Conservation (phyloP, 192 early-diverging fungal species). For the Lunasporangiospora selenospora region DNA sequence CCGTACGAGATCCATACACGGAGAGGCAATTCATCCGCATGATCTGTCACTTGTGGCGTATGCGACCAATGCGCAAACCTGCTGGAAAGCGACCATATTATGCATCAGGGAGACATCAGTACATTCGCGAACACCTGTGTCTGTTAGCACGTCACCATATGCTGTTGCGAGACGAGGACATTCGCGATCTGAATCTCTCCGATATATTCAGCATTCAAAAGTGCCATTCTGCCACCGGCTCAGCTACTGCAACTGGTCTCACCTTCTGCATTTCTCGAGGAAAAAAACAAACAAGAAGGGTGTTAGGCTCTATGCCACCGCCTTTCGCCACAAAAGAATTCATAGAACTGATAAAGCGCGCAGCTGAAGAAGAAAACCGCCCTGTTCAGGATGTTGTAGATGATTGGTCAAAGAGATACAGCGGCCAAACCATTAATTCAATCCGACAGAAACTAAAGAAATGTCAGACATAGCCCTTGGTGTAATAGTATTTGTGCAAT, state of each 20-base stretch:
- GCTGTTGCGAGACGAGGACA: slow-evolving; percentile 30
- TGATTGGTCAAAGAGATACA: too few relatives aligned
- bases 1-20: slow-evolving; percentile 4
- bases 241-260: neutral
- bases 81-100: neutral
- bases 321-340: slow-evolving; percentile 17
- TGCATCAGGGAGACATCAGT: neutral
- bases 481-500: too few relatives aligned
- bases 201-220: slow-evolving; percentile 3
- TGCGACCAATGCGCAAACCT: neutral
- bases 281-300: slow-evolving; percentile 18
- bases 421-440: too few relatives aligned
- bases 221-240: neutral
- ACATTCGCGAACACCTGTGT: slow-evolving; percentile 18
- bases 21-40: slow-evolving; percentile 10
- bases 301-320: slow-evolving; percentile 6
- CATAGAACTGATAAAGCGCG: too few relatives aligned
- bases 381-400: too few relatives aligned
- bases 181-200: slow-evolving; percentile 11
- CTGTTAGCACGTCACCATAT: slow-evolving; percentile 25
- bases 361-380: too few relatives aligned
- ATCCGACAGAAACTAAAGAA: too few relatives aligned
- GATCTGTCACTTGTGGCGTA: slow-evolving; percentile 1
- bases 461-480: too few relatives aligned
- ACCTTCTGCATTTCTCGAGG: slow-evolving; percentile 2